These are phyloP conservation scores for Dendrobium nobile DNA, from an alignment of 106 monocot species.

Conservation along the genomic window DNA sequence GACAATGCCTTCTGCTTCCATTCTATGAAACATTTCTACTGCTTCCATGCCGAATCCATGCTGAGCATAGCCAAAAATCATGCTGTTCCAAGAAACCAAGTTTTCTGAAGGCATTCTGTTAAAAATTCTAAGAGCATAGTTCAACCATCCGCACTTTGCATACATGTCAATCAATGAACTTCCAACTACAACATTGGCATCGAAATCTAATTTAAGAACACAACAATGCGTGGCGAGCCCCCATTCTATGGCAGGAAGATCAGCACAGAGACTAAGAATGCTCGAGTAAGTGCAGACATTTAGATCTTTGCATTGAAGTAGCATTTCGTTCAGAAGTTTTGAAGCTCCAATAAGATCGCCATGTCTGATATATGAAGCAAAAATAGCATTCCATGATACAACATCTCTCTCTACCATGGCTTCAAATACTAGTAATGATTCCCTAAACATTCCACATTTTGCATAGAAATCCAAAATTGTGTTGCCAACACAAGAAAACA, in stretches of 20 bases:
- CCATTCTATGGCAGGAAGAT: constrained; percentile 13
- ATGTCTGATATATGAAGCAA: constrained; percentile 3
- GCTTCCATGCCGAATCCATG: constrained; percentile 22
- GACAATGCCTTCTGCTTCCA: constrained; percentile 3
- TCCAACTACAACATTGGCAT: constrained; percentile 12
- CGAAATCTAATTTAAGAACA: constrained; percentile 5
- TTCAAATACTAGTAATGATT: constrained; percentile 14
- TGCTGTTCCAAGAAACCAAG: constrained; percentile 28
- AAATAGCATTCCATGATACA: constrained; percentile 27
- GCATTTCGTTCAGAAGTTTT: constrained; percentile 14
- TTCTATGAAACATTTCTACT: constrained; percentile 15
- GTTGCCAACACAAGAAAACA: constrained; percentile 16
- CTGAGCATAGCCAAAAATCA: constrained; percentile 30
- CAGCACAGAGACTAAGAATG: constrained; percentile 23
- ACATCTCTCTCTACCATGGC: constrained; percentile 19
- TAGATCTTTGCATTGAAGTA: constrained; percentile 8
- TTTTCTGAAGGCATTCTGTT: constrained; percentile 11
- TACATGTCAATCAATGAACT: constrained; percentile 33
- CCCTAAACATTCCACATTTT: constrained; percentile 21
- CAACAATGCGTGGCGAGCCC: constrained; percentile 5
- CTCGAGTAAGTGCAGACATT: constrained; percentile 18
- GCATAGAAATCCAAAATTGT: constrained; percentile 26
- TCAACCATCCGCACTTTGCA: constrained; percentile 24
- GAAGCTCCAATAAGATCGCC: constrained; percentile 1
- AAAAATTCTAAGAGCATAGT: constrained; percentile 12